Evolutionary conservation across 352 stramenopile genomes (phyloP).

Genomic region (Thalassiosira livingstoniorum): DNA sequence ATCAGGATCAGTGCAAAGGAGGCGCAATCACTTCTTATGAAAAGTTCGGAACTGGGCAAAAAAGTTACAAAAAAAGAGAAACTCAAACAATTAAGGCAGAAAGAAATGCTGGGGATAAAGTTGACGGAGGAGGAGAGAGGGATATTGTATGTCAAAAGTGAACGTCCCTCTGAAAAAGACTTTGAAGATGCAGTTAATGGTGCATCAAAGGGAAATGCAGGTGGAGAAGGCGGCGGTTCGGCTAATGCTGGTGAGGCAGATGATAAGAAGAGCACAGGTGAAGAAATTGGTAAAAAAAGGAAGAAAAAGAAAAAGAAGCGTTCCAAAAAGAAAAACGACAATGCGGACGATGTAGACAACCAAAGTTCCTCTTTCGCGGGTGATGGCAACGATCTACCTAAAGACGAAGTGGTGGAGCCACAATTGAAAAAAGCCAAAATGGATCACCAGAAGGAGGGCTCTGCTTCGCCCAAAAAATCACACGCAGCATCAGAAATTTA

Average conservation of each 20-base stretch:
- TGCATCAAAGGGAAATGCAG: too few relatives aligned
- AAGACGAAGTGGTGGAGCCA: too few relatives aligned
- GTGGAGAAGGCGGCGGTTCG: not conserved
- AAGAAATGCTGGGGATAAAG: slow-evolving; percentile 73
- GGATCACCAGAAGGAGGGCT: too few relatives aligned
- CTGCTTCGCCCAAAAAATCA: too few relatives aligned
- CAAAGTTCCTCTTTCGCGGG: too few relatives aligned
- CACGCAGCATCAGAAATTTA: too few relatives aligned
- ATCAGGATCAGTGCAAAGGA: slow-evolving; percentile 12
- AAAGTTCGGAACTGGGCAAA: slow-evolving; percentile 73
- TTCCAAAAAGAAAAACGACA: slow-evolving; percentile 16
- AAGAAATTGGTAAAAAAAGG: slow-evolving; percentile 13
- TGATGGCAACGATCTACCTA: too few relatives aligned
- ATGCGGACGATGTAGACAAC: slow-evolving; percentile 29
- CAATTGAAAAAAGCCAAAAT: too few relatives aligned
- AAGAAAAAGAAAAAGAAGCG: slow-evolving; percentile 45
- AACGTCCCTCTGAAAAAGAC: slow-evolving; percentile 28
- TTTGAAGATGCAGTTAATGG: too few relatives aligned
- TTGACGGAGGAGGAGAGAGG: slow-evolving; percentile 79
- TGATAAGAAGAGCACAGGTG: slow-evolving; percentile 21
- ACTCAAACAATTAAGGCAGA: slow-evolving; percentile 73
- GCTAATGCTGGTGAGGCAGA: not conserved
- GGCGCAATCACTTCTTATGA: slow-evolving; percentile 58
- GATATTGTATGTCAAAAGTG: slow-evolving; percentile 70
- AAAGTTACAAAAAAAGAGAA: slow-evolving; percentile 78